These are phyloP conservation scores for Stropharia rugosoannulata DNA, from an alignment of 768 basidiomycete genomes.

Conservation along the genomic window DNA sequence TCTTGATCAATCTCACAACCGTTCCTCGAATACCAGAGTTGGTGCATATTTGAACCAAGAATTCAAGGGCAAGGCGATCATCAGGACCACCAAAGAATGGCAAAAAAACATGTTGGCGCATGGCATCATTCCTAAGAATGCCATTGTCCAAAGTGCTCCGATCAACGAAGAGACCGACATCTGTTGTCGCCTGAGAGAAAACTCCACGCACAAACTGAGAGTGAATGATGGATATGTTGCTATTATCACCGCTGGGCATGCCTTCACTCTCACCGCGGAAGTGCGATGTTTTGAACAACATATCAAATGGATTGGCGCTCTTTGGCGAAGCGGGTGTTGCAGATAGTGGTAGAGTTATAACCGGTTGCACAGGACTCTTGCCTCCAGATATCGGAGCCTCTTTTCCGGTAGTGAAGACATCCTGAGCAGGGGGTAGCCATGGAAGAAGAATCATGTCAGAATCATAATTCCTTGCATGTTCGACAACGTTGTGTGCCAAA, in stretches of 20 bases:
- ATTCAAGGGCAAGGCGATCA: slow-evolving; percentile 81
- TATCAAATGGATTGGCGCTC: slow-evolving; percentile 67
- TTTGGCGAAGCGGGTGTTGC: slow-evolving; percentile 10
- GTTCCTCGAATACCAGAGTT: slow-evolving; percentile 71
- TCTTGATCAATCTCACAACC: slow-evolving; percentile 63
- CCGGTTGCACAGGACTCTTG: slow-evolving; percentile 9
- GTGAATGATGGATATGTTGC: slow-evolving; percentile 55
- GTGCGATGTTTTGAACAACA: slow-evolving; percentile 45
- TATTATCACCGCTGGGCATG: slow-evolving; percentile 13
- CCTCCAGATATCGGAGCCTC: slow-evolving; percentile 5
- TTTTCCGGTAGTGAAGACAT: slow-evolving; percentile 14
- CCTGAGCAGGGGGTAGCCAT: slow-evolving; percentile 57
- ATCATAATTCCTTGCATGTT: slow-evolving; percentile 56
- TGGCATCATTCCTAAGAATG: slow-evolving; percentile 15
- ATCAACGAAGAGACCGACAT: slow-evolving; percentile 87
- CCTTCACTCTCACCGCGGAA: slow-evolving; percentile 10
- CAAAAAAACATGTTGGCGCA: slow-evolving; percentile 68
- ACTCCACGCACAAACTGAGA: slow-evolving; percentile 84
- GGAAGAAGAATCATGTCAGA: slow-evolving; percentile 82
- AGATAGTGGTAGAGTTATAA: slow-evolving; percentile 11
- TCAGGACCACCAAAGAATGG: slow-evolving; percentile 96
- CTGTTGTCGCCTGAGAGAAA: slow-evolving; percentile 66
- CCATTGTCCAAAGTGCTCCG: slow-evolving; percentile 37
- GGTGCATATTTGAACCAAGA: slow-evolving; percentile 81
- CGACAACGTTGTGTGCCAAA: slow-evolving; percentile 65